phyloP scores from a whole-genome alignment of 345 rosid species.

The Hibiscus syriacus region DNA sequence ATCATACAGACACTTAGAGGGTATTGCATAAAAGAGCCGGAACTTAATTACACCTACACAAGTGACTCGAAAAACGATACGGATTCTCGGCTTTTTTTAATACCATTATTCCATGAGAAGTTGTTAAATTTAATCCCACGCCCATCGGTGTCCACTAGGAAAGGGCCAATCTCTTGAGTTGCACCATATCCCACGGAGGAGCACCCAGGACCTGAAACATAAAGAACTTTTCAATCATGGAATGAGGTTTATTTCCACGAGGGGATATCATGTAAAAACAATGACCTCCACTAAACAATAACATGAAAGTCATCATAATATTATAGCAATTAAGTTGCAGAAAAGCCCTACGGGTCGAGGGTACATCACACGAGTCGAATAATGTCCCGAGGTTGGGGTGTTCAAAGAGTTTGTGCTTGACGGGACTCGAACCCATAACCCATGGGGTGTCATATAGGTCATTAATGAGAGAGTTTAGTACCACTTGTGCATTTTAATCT shows the following conservation, averaged over 20 bases:
- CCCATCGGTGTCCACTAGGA: conserved; percentile 64
- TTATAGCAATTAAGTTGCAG: conserved; percentile 9
- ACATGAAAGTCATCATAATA: conserved; percentile 12
- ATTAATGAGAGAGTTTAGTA: no score
- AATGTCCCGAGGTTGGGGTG: no score
- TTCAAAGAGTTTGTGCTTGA: no score
- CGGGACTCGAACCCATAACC: no score
- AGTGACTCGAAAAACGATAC: no score
- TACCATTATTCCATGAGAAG: conserved; percentile 78
- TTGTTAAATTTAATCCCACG: conserved; percentile 54
- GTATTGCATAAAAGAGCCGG: no score
- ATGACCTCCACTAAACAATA: conserved; percentile 6
- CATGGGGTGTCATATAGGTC: no score
- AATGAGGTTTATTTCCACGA: conserved; percentile 13
- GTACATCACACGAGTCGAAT: no score
- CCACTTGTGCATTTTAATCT: no score
- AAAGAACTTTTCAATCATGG: conserved; percentile 31
- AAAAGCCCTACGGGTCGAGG: neutral
- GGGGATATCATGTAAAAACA: conserved; percentile 8
- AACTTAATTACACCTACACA: conserved; percentile 8
- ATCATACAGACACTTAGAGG: neutral
- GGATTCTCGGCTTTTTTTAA: no score
- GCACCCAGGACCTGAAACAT: conserved; percentile 88
- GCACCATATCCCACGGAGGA: conserved; percentile 97
- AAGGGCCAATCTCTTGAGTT: conserved; percentile 96